Conservation (phyloP, 2,329 filamentous ascomycete species). For the Beauveria rudraprayagi region DNA sequence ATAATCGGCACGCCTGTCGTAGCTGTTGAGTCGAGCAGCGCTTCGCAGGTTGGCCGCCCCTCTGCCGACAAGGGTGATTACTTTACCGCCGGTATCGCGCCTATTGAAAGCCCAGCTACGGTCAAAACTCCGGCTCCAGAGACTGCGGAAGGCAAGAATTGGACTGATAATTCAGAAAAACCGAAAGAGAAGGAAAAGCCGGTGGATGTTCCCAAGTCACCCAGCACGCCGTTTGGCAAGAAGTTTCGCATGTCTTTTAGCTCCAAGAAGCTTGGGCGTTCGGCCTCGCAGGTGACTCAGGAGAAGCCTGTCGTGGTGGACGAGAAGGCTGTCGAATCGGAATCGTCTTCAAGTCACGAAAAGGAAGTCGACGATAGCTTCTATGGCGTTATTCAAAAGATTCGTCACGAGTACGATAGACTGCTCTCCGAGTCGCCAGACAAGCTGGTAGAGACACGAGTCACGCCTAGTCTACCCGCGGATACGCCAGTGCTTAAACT, state of each 20-base stretch:
- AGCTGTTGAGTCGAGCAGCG: slow-evolving; percentile 33
- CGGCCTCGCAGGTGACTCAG: slow-evolving; percentile 48
- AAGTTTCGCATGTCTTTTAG: slow-evolving; percentile 80
- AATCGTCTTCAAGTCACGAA: slow-evolving; percentile 56
- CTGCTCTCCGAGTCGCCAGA: slow-evolving; percentile 49
- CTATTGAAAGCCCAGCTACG: slow-evolving; percentile 34
- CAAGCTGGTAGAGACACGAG: slow-evolving; percentile 49
- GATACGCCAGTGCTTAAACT: slow-evolving; percentile 72
- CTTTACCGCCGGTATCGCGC: slow-evolving; percentile 57
- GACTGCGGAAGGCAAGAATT: slow-evolving; percentile 39
- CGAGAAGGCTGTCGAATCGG: slow-evolving; percentile 66
- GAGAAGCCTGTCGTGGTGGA: slow-evolving; percentile 68
- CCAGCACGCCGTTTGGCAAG: slow-evolving; percentile 65
- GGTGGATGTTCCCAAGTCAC: slow-evolving; percentile 46
- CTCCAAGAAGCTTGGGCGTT: slow-evolving; percentile 74
- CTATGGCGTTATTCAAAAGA: slow-evolving; percentile 62
- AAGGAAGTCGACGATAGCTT: slow-evolving; percentile 71
- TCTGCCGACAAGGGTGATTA: slow-evolving; percentile 66
- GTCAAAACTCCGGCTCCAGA: slow-evolving; percentile 28
- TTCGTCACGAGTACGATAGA: slow-evolving; percentile 66
- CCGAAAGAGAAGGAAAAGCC: slow-evolving; percentile 38
- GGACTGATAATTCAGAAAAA: slow-evolving; percentile 42
- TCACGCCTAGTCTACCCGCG: slow-evolving; percentile 60
- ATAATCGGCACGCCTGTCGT: slow-evolving; percentile 68
- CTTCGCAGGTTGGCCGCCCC: slow-evolving; percentile 49